Evolutionary conservation across 2,329 filamentous ascomycete species (phyloP).

Genomic region (Paecilomyces sp.): DNA sequence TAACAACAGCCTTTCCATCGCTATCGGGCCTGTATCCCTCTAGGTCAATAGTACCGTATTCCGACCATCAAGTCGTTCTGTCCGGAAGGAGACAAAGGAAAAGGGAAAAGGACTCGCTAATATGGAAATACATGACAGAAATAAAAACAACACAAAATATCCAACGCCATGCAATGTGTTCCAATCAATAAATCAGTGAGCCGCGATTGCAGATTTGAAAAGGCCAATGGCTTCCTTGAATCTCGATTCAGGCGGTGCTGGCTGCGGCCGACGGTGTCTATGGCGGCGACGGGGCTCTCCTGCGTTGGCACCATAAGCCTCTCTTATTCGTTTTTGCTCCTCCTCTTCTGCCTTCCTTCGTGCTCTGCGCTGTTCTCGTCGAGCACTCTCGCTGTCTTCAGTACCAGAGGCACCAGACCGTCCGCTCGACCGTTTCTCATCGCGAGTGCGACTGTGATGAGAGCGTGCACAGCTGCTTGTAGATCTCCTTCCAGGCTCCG

Average conservation of each 20-base stretch:
- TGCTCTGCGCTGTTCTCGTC: conserved; percentile 7
- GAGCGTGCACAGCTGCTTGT: conserved; percentile 23
- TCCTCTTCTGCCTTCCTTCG: conserved; percentile 7
- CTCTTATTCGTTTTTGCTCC: conserved; percentile 3
- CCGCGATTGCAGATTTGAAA: conserved; percentile 7
- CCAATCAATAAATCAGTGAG: conserved; percentile 2
- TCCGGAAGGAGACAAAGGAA: neutral
- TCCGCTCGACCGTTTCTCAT: conserved; percentile 7
- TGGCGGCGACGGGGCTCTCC: conserved; percentile 4
- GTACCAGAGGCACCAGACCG: conserved; percentile 1
- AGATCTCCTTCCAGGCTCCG: conserved; percentile 22
- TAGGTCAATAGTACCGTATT: neutral
- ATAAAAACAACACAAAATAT: neutral
- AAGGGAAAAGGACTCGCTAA: neutral
- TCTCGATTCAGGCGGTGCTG: conserved; percentile 4
- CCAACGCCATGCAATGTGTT: neutral
- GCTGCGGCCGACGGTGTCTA: conserved; percentile 2
- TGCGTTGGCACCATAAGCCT: conserved; percentile 3
- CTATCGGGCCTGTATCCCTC: neutral
- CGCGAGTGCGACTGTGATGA: conserved; percentile 11
- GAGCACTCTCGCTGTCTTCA: conserved; percentile 1
- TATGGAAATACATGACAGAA: neutral
- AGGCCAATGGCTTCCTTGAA: conserved; percentile 2
- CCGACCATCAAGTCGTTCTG: neutral
- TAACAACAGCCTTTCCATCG: neutral